A percentile compares a stretch with the other conserved stretches of the same genome.
These are phyloP conservation scores for Paragyromitra xinjiangensis DNA, from an alignment of 495 filamentous ascomycete genomes.

Conservation along the genomic window DNA sequence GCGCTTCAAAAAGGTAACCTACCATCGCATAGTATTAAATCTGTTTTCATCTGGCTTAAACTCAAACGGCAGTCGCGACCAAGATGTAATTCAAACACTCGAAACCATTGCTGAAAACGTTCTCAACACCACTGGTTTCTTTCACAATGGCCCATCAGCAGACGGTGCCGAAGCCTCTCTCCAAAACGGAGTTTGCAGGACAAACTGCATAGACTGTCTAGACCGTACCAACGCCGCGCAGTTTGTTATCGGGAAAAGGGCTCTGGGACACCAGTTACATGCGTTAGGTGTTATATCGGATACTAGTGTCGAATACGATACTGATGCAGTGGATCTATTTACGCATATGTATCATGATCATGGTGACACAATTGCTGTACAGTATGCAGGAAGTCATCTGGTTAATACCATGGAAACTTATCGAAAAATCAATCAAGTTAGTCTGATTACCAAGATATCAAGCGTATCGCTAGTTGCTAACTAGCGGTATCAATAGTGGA, in stretches of 20 bases:
- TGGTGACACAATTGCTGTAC: constrained; percentile 95
- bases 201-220: constrained; percentile 97
- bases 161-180: constrained; percentile 65
- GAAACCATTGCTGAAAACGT: constrained; percentile 89
- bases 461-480: neutral
- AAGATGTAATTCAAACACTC: constrained; percentile 92
- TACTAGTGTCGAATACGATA: constrained; percentile 87
- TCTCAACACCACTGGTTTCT: constrained; percentile 85
- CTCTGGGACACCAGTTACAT: constrained; percentile 89
- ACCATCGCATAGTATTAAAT: neutral
- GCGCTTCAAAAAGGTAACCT: constrained; percentile 77
- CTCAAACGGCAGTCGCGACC: constrained; percentile 71
- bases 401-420: constrained; percentile 99
- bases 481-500: constrained; percentile 67
- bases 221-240: constrained; percentile 97
- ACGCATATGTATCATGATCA: constrained; percentile 98
- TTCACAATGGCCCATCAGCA: constrained; percentile 75
- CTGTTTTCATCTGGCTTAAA: constrained; percentile 13
- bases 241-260: constrained; percentile 97
- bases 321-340: constrained; percentile 92
- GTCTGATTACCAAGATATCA: neutral
- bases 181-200: constrained; percentile 92
- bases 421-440: constrained; percentile 87
- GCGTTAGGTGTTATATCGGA: constrained; percentile 86
- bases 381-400: constrained; percentile 96